Evolutionary conservation across 129 eudicot species (phyloP), one percentile per base, ranked within the genome.

Genomic region (Deinandra increscens): DNA sequence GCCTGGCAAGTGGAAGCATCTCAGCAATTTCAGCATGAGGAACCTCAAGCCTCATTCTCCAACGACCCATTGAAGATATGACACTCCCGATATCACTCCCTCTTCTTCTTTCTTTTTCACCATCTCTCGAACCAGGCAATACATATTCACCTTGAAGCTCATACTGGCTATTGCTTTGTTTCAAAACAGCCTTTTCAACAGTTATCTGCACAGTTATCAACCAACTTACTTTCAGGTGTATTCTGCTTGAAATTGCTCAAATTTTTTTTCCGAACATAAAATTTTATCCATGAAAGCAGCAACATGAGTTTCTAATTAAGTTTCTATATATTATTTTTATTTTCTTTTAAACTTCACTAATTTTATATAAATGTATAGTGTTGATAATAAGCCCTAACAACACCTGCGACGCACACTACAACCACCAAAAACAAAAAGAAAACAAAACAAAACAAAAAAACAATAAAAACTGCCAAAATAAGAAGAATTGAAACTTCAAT

Each of bases 1-100:
- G 97, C 79, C 99, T 87, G 5, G 99, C 99, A 78, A 93, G 92
- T 50, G 99, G 99, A 84, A 93, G 97, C 99, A 93, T 93, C 88
- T 93, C 97, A 68, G 95, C 96, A 81, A 86, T 90, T 83, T 93
- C 97, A 62, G 99, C 97, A 64, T 82, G 90, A 59, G 99, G 99
- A 78, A 93, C 99, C 85, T 89, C 96, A 17, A 93, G 86, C 71
- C 99, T 85, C 96, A 93, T 83, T 81, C 99, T 85, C 99, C 99
- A 93, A 68, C 99, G 84, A 43, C 99, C 99, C 99, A 93, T 93
- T 12, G 99, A 93, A 59, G 99, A 93, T 77, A 93, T 93, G 64
- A 87, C 87, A 78, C 88, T 87, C 51, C 97, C 95, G 68, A 93
- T 79, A 84, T 87, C 91, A 71, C 97, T 87, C 42, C 88, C 97